Base-by-base conservation (phyloP, 2,329 filamentous ascomycete species). In the Aspergillus awamori region DNA sequence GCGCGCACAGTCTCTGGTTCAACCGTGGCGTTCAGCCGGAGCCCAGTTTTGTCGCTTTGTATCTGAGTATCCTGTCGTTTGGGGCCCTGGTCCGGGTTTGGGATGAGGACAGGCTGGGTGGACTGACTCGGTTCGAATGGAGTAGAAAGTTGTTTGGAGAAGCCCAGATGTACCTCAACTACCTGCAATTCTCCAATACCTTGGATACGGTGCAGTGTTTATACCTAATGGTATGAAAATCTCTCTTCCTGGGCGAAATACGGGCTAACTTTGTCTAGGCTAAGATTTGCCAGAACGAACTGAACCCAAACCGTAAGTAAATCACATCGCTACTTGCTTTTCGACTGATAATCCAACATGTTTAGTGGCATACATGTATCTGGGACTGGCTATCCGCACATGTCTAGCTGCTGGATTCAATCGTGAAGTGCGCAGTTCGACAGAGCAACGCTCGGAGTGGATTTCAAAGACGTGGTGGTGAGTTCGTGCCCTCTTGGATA, bases 211-310 rank as follows among this genome's bases (percentile, higher is more conserved):
- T 82, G 4, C 81, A 83, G 57, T 80, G 78, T 47, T 75, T 80
- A 36, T 80, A 82, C 61, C 72, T 83, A 6, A 75, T 83, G 74
- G 79, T 79, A 59, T 4, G n/a, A 24, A 1, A 5, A 11, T 1
- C 1, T 5, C 2, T 15, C n/a, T 11, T 5, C 3, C 1, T 11
- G 11, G n/a, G 4, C 22, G 7, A 28, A 20, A 11, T 28, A 8
- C n/a, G 53, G 33, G 38, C 52, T 61, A 22, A 65, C 28, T 5
- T 41, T 33, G 13, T 7, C 20, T 38, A 80, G 78, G 77, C 80
- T 6, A 82, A 82, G 65, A 75, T 83, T 4, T 82, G 80, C 62
- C 81, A 83, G 59, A 81, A 82, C 53, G 80, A 83, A 61, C 71
- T 83, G 4, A 81, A 82, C 54, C 79, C 79, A 5, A 79, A 82